Conservation (phyloP, 2,329 filamentous ascomycete species). For the Thielaviopsis euricoi region DNA sequence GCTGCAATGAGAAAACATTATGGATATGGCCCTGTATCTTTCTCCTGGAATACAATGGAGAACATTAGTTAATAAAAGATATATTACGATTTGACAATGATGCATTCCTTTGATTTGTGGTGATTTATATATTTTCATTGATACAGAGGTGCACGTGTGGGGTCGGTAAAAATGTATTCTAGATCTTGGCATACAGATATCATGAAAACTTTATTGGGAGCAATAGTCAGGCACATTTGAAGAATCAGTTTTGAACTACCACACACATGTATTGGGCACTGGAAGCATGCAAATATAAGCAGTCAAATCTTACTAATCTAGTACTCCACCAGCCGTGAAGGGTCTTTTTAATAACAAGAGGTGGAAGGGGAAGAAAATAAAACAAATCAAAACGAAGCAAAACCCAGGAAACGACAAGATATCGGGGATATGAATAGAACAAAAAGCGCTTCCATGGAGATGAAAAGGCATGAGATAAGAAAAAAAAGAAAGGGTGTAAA, state of each 20-base stretch:
- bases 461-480: slow-evolving; percentile 3
- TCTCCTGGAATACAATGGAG: no score
- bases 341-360: not conserved
- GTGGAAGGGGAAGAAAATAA: not conserved
- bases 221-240: no score
- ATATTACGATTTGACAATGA: not conserved
- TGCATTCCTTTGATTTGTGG: not conserved
- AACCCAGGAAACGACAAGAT: slow-evolving; percentile 3
- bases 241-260: no score
- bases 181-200: no score
- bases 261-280: no score
- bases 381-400: not conserved
- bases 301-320: not conserved
- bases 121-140: not conserved
- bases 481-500: slow-evolving; percentile 2
- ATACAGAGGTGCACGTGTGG: no score
- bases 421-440: slow-evolving; percentile 1
- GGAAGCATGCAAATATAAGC: not conserved
- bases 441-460: not conserved
- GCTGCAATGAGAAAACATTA: not conserved
- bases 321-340: not conserved
- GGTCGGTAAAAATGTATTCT: no score
- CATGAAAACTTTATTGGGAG: not conserved
- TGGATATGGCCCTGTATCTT: no score
- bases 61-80: not conserved